A percentile compares a stretch with the other conserved stretches of the same genome.
These are phyloP conservation scores for Capsella rubella DNA, from an alignment of 441 rosid genomes.

Conservation along the genomic window DNA sequence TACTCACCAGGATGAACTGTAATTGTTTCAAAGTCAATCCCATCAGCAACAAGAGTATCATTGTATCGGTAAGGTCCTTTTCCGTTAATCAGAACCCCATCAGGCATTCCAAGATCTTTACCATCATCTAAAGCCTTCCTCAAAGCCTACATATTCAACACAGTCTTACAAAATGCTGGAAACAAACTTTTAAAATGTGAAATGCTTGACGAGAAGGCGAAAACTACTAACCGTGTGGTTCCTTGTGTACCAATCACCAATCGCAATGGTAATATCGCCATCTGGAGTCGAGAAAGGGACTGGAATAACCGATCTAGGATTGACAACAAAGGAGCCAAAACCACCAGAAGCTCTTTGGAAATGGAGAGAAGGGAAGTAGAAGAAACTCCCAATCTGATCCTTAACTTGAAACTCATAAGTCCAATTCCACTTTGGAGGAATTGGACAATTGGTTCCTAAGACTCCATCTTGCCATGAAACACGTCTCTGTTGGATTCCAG, in stretches of 20 bases:
- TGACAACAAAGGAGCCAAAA: conserved; percentile 78
- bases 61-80: conserved; percentile 96
- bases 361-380: conserved; percentile 91
- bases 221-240: conserved; percentile 83
- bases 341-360: conserved; percentile 96
- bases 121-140: conserved; percentile 87
- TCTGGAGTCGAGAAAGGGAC: conserved; percentile 85
- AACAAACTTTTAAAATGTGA: conserved; percentile 9
- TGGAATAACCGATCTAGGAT: conserved; percentile 74
- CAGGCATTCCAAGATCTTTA: conserved; percentile 88
- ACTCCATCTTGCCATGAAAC: conserved; percentile 99
- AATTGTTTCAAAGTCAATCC: conserved; percentile 75
- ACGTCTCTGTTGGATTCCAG: conserved; percentile 88
- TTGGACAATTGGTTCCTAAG: conserved; percentile 91
- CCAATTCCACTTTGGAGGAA: conserved; percentile 95
- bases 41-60: conserved; percentile 75
- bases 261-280: conserved; percentile 72
- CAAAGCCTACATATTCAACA: conserved; percentile 60
- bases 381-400: conserved; percentile 97
- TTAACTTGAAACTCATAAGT: conserved; percentile 96
- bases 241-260: conserved; percentile 93
- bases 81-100: conserved; percentile 95
- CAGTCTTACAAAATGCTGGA: background rate
- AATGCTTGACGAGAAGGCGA: background rate
- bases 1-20: conserved; percentile 90